phyloP scores from a whole-genome alignment of 371 early-diverging fungal genomes.

The Mycotypha africana region DNA sequence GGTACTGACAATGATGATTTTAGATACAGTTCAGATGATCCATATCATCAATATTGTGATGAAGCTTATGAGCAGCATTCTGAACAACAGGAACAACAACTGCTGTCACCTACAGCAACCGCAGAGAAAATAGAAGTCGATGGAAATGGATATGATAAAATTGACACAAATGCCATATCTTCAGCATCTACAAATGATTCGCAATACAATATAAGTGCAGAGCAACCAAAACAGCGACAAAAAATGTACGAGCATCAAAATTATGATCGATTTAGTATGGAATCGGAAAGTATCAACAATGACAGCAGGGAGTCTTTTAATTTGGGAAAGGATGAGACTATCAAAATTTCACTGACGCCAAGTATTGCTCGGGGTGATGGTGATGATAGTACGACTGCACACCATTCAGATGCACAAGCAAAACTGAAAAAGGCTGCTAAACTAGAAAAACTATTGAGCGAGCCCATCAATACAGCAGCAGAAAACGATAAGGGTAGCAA shows the following conservation, averaged over 20 bases:
- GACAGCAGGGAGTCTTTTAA: slow-evolving; percentile 11
- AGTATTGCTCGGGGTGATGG: slow-evolving; percentile 26
- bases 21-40: slow-evolving; percentile 25
- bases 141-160: background rate
- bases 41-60: slow-evolving; percentile 20
- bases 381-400: slow-evolving; percentile 8
- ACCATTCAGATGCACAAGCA: slow-evolving; percentile 6
- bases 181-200: too few relatives aligned
- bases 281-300: slow-evolving; percentile 14
- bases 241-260: too few relatives aligned
- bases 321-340: slow-evolving; percentile 29
- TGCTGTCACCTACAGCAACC: background rate
- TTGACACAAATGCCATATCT: background rate
- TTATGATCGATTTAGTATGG: background rate
- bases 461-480: background rate
- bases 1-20: slow-evolving; percentile 13
- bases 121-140: too few relatives aligned
- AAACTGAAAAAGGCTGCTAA: slow-evolving; percentile 31
- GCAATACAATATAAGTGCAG: too few relatives aligned
- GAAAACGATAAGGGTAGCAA: slow-evolving; percentile 5
- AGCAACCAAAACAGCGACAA: too few relatives aligned
- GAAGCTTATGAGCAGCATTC: background rate
- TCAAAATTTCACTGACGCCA: slow-evolving; percentile 45
- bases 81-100: slow-evolving; percentile 6
- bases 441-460: slow-evolving; percentile 13